Base-by-base conservation (phyloP, 140 eudicot genomes). In the Anethum foeniculum region DNA sequence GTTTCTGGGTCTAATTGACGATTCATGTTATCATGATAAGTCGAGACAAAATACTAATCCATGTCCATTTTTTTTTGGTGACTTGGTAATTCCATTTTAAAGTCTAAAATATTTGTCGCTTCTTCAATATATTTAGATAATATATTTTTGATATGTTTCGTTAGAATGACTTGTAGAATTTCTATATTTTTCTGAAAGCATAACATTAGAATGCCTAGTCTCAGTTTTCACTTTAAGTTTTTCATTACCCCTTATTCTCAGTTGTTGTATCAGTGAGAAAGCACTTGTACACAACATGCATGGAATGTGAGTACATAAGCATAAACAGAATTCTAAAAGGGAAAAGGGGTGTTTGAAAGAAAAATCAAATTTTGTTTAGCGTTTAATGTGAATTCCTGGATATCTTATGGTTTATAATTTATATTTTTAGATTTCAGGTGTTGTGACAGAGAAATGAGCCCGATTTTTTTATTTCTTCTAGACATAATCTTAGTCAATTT, bases 1-100 rank as follows among this genome's bases (percentile, higher is more conserved):
- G 25, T 80, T 77, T 60, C 75, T 82, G 18, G 76, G 81, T 74
- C 64, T 69, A 51, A 83, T 32, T 11, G 80, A 51, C 49, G 38
- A 76, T 23, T 54, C 71, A 67, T 74, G 56, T 19, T 78, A 58
- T 54, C 71, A 16, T 58, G 68, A 64, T 51, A 81, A 78, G 54
- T 36, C 67, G 72, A 34, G 54, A 27, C 82, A 32, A 39, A 49
- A 72, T 68, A 71, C 77, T 71, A 30, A 47, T 85, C 30, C 27
- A 32, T 68, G 43, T 30, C 64, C 3, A 67, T 81, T 74, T 81
- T 74, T 80, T 39, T 80, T 28, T 14, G n/a, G 46, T 12, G 32
- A 34, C 18, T 69, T 30, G 41, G 77, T 80, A 69, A 79, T 39
- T 43, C 27, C 18, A 30, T 62, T 44, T 65, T 15, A 15, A 19